phyloP scores from a whole-genome alignment of 352 stramenopile species.

The Peronospora destructor region DNA sequence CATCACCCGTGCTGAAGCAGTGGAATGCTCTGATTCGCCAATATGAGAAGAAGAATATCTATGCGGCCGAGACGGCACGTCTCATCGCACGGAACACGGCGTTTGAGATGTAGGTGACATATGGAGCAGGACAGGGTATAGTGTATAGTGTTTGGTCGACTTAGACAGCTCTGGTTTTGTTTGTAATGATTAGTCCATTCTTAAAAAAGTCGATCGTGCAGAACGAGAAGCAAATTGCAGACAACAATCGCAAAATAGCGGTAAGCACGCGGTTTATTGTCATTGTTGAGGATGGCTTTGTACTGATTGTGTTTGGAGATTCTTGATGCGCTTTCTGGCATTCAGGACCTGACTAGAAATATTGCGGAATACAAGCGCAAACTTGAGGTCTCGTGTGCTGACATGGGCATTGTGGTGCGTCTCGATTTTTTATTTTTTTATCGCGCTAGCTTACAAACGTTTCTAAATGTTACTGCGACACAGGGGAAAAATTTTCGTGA shows the following conservation, averaged over 20 bases:
- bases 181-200: slow-evolving; percentile 43
- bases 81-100: slow-evolving; percentile 66
- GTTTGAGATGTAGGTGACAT: slow-evolving; percentile 60
- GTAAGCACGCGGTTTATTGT: slow-evolving; percentile 24
- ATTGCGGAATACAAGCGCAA: slow-evolving; percentile 73
- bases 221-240: slow-evolving; percentile 72
- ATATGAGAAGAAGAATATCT: slow-evolving; percentile 81
- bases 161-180: neutral
- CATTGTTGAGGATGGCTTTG: neutral
- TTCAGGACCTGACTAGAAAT: slow-evolving; percentile 55
- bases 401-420: slow-evolving; percentile 56
- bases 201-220: slow-evolving; percentile 71
- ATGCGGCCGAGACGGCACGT: slow-evolving; percentile 62
- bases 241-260: slow-evolving; percentile 74
- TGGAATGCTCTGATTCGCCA: slow-evolving; percentile 57
- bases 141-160: neutral
- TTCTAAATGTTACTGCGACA: neutral
- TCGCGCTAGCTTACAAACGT: slow-evolving; percentile 3
- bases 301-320: slow-evolving; percentile 2
- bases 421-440: neutral
- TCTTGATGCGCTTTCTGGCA: neutral
- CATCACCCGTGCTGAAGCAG: slow-evolving; percentile 61
- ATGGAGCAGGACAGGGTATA: neutral
- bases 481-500: slow-evolving; percentile 55
- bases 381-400: slow-evolving; percentile 43